A percentile compares a stretch with the other conserved stretches of the same genome.
phyloP scores from a whole-genome alignment of 768 basidiomycete species.

The Boletellus emodensis region DNA sequence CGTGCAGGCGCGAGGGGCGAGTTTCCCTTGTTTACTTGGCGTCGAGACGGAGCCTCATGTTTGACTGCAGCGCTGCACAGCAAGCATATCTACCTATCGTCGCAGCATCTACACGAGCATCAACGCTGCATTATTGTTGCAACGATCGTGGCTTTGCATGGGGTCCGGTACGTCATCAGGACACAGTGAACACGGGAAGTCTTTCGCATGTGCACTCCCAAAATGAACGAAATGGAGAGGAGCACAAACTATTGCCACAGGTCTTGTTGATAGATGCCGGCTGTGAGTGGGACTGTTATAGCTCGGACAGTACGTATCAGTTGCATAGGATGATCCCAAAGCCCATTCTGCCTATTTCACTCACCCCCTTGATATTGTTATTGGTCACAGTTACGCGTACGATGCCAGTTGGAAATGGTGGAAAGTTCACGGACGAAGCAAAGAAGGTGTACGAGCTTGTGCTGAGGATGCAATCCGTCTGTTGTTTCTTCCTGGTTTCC shows the following conservation, averaged over 20 bases:
- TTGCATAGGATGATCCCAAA: neutral
- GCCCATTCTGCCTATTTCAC: neutral
- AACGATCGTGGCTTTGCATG: conserved; percentile 85
- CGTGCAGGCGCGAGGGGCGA: conserved; percentile 84
- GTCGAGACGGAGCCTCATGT: neutral
- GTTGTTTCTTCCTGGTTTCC: conserved; percentile 1
- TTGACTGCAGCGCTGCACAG: conserved; percentile 56
- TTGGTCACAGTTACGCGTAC: conserved; percentile 58
- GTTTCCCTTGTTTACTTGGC: conserved; percentile 18
- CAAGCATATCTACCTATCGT: conserved; percentile 94
- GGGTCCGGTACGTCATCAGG: conserved; percentile 63
- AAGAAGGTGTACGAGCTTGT: conserved; percentile 84
- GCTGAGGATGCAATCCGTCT: conserved; percentile 82
- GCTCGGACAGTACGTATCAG: conserved; percentile 49
- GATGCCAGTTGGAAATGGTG: conserved; percentile 91
- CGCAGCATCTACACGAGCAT: conserved; percentile 80
- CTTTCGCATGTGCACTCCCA: conserved; percentile 38
- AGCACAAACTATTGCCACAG: conserved; percentile 51
- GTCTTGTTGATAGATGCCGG: conserved; percentile 93
- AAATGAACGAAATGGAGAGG: neutral
- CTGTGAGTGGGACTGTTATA: conserved; percentile 79
- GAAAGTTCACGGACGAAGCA: conserved; percentile 80
- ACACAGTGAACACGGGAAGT: conserved; percentile 49
- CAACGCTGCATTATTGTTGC: conserved; percentile 93
- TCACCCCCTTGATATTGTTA: neutral